Percentiles rank a stretch among this genome's conserved stretches.
These are phyloP conservation scores for Geotrichum histeridarum DNA, from an alignment of 1,139 yeast genomes.

Conservation along the genomic window DNA sequence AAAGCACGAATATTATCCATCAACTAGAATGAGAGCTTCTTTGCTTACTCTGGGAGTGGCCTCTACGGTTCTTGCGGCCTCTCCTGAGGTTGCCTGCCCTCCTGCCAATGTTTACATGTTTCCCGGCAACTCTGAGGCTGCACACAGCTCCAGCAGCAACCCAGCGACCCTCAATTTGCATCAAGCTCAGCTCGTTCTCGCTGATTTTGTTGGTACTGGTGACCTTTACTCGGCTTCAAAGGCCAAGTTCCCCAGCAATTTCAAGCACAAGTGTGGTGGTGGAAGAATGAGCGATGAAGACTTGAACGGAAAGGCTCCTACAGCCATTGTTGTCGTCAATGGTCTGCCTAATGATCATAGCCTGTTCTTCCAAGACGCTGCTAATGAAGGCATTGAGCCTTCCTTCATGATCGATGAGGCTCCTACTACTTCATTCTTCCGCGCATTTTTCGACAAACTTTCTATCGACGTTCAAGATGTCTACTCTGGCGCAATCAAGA, in stretches of 20 bases:
- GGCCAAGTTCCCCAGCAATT: slow-evolving; percentile 18
- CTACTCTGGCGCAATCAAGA: slow-evolving; percentile 20
- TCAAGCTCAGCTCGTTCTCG: slow-evolving; percentile 30
- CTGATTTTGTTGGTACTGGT: slow-evolving; percentile 28
- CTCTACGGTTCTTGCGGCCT: slow-evolving; percentile 8
- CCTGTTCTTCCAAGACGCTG: slow-evolving; percentile 15
- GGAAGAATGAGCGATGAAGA: slow-evolving; percentile 4
- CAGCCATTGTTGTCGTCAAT: slow-evolving; percentile 27
- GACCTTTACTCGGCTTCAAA: slow-evolving; percentile 21
- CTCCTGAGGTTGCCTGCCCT: slow-evolving; percentile 16
- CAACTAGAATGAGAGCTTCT: slow-evolving; percentile 9
- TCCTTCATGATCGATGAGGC: slow-evolving; percentile 25
- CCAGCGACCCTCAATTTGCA: slow-evolving; percentile 20
- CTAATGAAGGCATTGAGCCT: slow-evolving; percentile 18
- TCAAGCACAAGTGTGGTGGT: slow-evolving; percentile 12
- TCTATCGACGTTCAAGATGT: slow-evolving; percentile 23
- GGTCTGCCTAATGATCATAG: slow-evolving; percentile 21
- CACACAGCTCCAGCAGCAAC: background rate
- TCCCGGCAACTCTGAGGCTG: background rate
- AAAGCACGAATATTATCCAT: background rate
- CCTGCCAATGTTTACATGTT: slow-evolving; percentile 19
- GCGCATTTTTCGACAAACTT: slow-evolving; percentile 21
- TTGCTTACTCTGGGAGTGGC: slow-evolving; percentile 13
- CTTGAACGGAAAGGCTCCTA: slow-evolving; percentile 16
- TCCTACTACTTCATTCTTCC: slow-evolving; percentile 22